Percentiles rank a stretch among this genome's conserved stretches.
phyloP scores from a whole-genome alignment of 371 early-diverging fungal genomes.

The Rhizopus arrhizus region DNA sequence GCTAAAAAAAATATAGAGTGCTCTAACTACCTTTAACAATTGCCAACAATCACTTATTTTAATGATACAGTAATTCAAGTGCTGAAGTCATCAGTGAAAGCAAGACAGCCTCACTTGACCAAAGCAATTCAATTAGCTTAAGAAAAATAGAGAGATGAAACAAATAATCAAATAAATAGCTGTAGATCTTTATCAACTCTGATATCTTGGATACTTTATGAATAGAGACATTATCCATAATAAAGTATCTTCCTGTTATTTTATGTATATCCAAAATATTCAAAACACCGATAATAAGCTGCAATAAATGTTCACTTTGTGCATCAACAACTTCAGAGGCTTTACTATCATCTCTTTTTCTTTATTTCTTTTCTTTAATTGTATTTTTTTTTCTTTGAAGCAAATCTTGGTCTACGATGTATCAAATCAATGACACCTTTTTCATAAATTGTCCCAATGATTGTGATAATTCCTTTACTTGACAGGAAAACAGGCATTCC shows the following conservation, averaged over 20 bases:
- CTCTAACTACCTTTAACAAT: conserved; percentile 7
- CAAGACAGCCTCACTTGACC: conserved; percentile 11
- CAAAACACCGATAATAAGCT: conserved; percentile 16
- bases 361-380: background rate
- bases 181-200: conserved; percentile 4
- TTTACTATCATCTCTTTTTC: background rate
- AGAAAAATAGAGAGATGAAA: conserved; percentile 22
- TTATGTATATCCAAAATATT: conserved; percentile 15
- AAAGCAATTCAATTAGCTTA: conserved; percentile 6
- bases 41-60: conserved; percentile 2
- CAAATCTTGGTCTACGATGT: background rate
- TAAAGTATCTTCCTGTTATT: conserved; percentile 10
- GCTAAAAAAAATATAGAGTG: conserved; percentile 12
- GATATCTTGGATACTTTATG: conserved; percentile 11
- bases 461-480: too few relatives aligned
- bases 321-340: conserved; percentile 13
- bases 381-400: too few relatives aligned
- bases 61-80: conserved; percentile 12
- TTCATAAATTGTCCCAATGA: too few relatives aligned
- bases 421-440: too few relatives aligned
- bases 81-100: conserved; percentile 13
- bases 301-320: conserved; percentile 16
- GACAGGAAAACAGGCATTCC: too few relatives aligned
- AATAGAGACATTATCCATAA: conserved; percentile 18
- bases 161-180: conserved; percentile 13